Evolutionary conservation across 345 rosid genomes (phyloP), one percentile per base, ranked within the genome.

Genomic region (Eucalyptus marginata): DNA sequence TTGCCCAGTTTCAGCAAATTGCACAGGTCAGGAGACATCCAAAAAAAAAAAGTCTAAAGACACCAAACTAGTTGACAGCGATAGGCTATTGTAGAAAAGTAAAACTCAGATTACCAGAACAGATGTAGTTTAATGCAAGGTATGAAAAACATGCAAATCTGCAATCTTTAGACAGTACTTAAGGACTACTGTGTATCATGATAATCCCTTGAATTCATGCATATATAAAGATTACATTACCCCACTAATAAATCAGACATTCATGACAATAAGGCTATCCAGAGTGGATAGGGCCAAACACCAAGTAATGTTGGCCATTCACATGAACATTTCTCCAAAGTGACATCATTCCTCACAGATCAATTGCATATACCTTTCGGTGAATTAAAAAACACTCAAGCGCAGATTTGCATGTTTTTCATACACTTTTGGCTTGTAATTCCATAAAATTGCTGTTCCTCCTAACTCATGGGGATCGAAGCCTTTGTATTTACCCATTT

Each of bases 401-500:
- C n/a, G n/a, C n/a, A n/a, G n/a, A n/a, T n/a, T n/a, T n/a, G n/a
- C n/a, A n/a, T n/a, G n/a, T n/a, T n/a, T n/a, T n/a, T 31, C 62
- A 17, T 22, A 24, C 87, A 86, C 29, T 50, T 52, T n/a, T 22
- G 83, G 83, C 83, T 40, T 36, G 29, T 92, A 89, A 94, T 91
- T 52, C 92, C 94, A 91, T 95, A 94, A 93, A 95, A 94, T 90
- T 94, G 95, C 97, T 95, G 95, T 89, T 95, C 97, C 85, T 96
- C 90, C 17, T 95, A 93, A 93, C 99, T 95, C 98, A 96, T 95
- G 20, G 97, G 98, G 50, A 52, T 52, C 0, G 25, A 52, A 52
- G 97, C 91, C 90, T 97, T 95, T 22, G 97, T 94, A 90, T 94
- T 95, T 89, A 96, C 99, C 98, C 98, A 97, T 89, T 97, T 98